Evolutionary conservation across 2,329 filamentous ascomycete genomes (phyloP), one percentile per base, ranked within the genome.

Genomic region (Colletotrichum theobromicola): DNA sequence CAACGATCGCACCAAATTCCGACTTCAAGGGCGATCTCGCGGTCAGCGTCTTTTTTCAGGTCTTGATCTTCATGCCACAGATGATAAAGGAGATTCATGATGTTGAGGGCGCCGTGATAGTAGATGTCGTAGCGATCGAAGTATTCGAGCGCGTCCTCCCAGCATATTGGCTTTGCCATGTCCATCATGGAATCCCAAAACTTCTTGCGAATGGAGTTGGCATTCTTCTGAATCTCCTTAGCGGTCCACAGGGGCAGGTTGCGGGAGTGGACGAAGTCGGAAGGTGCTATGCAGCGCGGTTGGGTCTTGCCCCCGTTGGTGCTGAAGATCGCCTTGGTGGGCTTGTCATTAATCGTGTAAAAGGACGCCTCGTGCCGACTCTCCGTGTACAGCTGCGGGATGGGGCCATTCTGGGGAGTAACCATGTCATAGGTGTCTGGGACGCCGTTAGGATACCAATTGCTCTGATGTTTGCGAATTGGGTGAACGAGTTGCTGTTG

Each of bases 81-180:
- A 10, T 83, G 82, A 34, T 84, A 82, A 58, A 88, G 76, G 37
- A 89, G 82, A 30, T 85, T 86, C 84, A 85, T 88, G 15, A 90
- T 80, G 75, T 90, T 90, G 74, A 85, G 80, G 0, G 85, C 85
- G 9, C 88, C 88, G 15, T 84, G 81, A 42, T 82, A 62, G 78
- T 87, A 90, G 32, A 90, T 80, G 64, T 90, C 88, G 12, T 79
- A 72, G 1, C 84, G 82, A 75, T 90, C 88, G 62, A 87, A 90
- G 76, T 87, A 89, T 3, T 79, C 77, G 81, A 86, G 89, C 26
- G 90, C 79, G 30, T 87, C 84, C 42, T 83, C 82, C 79, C 83
- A 87, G 75, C 70, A 80, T 32, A 79, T 18, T 3, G 81, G 82
- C 24, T 78, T 58, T 24, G 67, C 75, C 79, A 87, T 83, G 1